Evolutionary conservation across 2,329 filamentous ascomycete genomes (phyloP), one percentile per base, ranked within the genome.

Genomic region (Cordyceps farinosa): DNA sequence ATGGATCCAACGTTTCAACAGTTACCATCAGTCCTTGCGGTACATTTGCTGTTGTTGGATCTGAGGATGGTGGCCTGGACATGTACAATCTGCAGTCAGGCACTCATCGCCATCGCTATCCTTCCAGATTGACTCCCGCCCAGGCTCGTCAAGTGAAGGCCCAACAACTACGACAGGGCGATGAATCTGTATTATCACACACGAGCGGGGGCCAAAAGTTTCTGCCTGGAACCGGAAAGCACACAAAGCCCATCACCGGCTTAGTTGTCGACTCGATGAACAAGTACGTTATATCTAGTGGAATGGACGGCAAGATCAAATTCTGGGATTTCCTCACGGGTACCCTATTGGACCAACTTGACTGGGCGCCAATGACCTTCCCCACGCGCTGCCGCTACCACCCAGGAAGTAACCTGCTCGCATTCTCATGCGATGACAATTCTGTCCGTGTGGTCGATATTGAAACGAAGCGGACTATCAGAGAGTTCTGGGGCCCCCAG

Each of bases 51-150:
- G 78, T 98, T 5, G 83, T 99, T 29, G 95, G 95, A 1, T 97
- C 94, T 1, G 87, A 86, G 36, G 87, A 84, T 44, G 95, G 95
- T 48, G 86, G 87, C 40, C 88, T 99, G 62, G 92, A 97, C 74
- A 94, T 96, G 89, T 98, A 90, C 84, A 99, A 99, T 73, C 80
- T 99, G 64, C 95, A 99, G 74, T 98, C 95, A 51, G 95, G 95
- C 51, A 81, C 89, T 27, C 91, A 96, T 75, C 88, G 94, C 64
- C 92, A 96, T 71, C 87, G 90, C 22, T 99, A 96, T 74, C 95
- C 95, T 0, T 87, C 91, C 9, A 85, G 84, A 51, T 76, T 96
- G 52, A 93, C 90, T 1, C 89, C 90, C 1, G 86, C 87, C 0
- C 91, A 96, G 76, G 90, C 90, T 2, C 88, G 90, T 68, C 89